phyloP scores from a whole-genome alignment of 2,329 filamentous ascomycete genomes.

The Pleoardoris graminearum region DNA sequence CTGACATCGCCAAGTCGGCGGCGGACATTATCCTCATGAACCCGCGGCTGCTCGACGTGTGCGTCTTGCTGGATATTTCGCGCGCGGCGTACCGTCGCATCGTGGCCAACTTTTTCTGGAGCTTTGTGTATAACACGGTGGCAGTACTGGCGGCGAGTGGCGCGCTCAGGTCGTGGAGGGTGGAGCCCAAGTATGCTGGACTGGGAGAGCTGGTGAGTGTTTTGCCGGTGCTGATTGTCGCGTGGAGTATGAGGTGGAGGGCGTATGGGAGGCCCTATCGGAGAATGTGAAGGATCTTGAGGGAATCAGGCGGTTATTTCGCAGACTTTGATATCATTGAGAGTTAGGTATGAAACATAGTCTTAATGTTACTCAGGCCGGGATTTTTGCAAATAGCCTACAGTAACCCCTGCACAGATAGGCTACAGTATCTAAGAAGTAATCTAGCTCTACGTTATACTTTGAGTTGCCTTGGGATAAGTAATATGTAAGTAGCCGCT shows the following conservation, averaged over 20 bases:
- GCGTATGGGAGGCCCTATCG: slow-evolving; percentile 29
- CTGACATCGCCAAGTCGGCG: slow-evolving; percentile 66
- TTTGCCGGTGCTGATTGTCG: slow-evolving; percentile 66
- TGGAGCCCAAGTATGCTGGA: slow-evolving; percentile 67
- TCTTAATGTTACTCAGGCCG: too few relatives aligned
- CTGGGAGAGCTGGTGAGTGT: slow-evolving; percentile 76
- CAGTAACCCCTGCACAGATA: too few relatives aligned
- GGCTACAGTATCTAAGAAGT: too few relatives aligned
- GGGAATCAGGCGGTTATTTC: too few relatives aligned
- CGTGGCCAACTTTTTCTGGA: slow-evolving; percentile 71
- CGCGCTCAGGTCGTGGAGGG: slow-evolving; percentile 54
- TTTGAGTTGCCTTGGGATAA: too few relatives aligned
- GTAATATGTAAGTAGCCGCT: too few relatives aligned
- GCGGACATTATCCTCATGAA: slow-evolving; percentile 72
- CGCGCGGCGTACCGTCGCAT: slow-evolving; percentile 47
- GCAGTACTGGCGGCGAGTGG: slow-evolving; percentile 70
- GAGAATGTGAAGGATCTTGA: too few relatives aligned
- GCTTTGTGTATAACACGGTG: slow-evolving; percentile 69
- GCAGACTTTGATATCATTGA: background rate
- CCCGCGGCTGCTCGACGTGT: slow-evolving; percentile 58
- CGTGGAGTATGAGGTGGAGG: slow-evolving; percentile 53
- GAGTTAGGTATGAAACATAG: background rate
- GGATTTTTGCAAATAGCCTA: too few relatives aligned
- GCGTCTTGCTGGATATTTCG: slow-evolving; percentile 61
- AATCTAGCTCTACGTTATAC: too few relatives aligned